Percentiles rank a stretch among this genome's conserved stretches.
These are phyloP conservation scores for Phytophthora syringae DNA, from an alignment of 352 stramenopile species.

Conservation along the genomic window DNA sequence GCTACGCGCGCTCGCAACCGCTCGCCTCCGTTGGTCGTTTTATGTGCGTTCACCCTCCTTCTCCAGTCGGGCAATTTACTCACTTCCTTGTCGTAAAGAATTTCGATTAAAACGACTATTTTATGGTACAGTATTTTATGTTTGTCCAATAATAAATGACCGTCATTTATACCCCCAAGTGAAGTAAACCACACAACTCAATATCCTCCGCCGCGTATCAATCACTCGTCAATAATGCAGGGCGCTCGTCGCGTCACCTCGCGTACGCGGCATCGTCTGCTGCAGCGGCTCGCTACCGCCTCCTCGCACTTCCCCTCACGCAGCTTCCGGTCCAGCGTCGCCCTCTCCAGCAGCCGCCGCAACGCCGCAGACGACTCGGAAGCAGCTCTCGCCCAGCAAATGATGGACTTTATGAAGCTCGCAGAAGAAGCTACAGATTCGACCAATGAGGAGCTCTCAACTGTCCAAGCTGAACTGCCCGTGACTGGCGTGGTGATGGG, in stretches of 20 bases:
- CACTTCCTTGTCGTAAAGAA: no score
- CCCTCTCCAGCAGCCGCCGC: constrained; percentile 5
- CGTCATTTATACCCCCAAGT: no score
- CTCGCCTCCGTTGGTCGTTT: no score
- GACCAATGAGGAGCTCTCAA: constrained; percentile 1
- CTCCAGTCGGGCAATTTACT: no score
- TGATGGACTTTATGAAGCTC: constrained; percentile 70
- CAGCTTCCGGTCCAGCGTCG: constrained; percentile 16
- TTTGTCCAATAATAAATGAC: no score
- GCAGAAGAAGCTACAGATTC: constrained; percentile 33
- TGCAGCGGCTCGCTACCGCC: background rate
- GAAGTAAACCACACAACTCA: no score
- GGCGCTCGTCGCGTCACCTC: constrained; percentile 1
- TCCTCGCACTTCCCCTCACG: background rate
- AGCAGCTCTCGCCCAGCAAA: constrained; percentile 67
- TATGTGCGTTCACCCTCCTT: no score
- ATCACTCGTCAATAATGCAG: no score
- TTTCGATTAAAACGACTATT: no score
- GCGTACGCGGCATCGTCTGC: constrained; percentile 7
- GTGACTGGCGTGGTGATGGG: constrained; percentile 63
- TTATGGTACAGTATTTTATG: no score
- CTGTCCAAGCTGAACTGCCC: constrained; percentile 45
- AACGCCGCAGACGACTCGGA: constrained; percentile 51
- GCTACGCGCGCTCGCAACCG: no score
- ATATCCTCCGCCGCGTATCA: no score